Evolutionary conservation across 148 eudicot species (phyloP), one percentile per base, ranked within the genome.

Genomic region (Chenopodium berlandieri): DNA sequence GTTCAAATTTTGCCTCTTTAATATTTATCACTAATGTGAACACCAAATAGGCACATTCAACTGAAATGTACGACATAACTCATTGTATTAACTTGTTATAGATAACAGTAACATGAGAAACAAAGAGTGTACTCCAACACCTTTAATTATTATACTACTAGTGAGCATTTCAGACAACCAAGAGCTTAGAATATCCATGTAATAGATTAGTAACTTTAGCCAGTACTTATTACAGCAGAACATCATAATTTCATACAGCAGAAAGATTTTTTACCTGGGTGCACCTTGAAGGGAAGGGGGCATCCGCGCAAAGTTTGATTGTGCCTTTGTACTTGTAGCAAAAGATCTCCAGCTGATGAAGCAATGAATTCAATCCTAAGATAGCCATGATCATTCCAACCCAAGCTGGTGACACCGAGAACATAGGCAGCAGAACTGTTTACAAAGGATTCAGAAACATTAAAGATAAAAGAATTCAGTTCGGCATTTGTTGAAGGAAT

Each of bases 201-300:
- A 58, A 58, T 13, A 68, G 17, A 31, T 7, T 30, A 13, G 37
- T 1, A 25, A 10, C 37, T 27, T 67, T 37, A 27, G 19, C 0
- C 12, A 48, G 52, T 7, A 48, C 52, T 48, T 32, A 14, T 4
- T 69, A 71, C 25, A 7, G 22, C 52, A 71, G 27, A 71, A 19
- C 75, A 30, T 71, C 27, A 20, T 52, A 1, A 14, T 52, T 52
- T 52, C 1, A 2, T 1, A 22, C 0, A n/a, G 75, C 8, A 44
- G 17, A 37, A 74, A 12, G 62, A 12, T 9, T 10, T 16, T 23
- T 25, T 47, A 74, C 77, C 77, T n/a, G 98, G 95, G 81, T 82
- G 80, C 84, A 94, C 99, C 75, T 73, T 87, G 85, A 94, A 94
- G 70, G 92, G 90, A 58, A 96, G 79, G 2, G 99, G 98, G 9